Percentiles rank a stretch among this genome's conserved stretches.
These are phyloP conservation scores for Thelonectria blattea DNA, from an alignment of 2,329 filamentous ascomycete species.

Conservation along the genomic window DNA sequence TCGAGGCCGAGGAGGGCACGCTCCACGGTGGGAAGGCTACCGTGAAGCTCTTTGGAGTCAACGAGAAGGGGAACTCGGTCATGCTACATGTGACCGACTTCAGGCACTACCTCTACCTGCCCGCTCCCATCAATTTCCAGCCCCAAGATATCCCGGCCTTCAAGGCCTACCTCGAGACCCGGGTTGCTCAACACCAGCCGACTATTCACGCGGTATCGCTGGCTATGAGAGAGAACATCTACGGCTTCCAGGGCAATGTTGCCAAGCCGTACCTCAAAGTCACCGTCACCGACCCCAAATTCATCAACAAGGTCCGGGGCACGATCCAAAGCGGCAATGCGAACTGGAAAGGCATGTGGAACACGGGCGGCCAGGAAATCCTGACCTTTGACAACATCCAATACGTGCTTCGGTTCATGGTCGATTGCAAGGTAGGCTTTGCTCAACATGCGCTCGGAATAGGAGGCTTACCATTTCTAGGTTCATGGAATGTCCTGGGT, in stretches of 20 bases:
- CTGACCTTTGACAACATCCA: slow-evolving; percentile 96
- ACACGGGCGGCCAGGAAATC: slow-evolving; percentile 69
- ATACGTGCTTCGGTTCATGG: slow-evolving; percentile 96
- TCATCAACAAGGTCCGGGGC: slow-evolving; percentile 76
- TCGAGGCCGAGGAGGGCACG: slow-evolving; percentile 91
- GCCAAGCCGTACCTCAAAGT: slow-evolving; percentile 94
- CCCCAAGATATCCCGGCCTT: slow-evolving; percentile 79
- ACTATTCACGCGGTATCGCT: slow-evolving; percentile 83
- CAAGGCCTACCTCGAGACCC: slow-evolving; percentile 79
- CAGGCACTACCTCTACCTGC: slow-evolving; percentile 93
- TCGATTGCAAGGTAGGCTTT: slow-evolving; percentile 79
- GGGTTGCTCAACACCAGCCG: slow-evolving; percentile 74
- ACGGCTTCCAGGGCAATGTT: slow-evolving; percentile 91
- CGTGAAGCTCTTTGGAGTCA: slow-evolving; percentile 93
- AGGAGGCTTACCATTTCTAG: slow-evolving; percentile 46
- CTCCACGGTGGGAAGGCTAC: slow-evolving; percentile 76
- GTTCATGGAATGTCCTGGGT: slow-evolving; percentile 98
- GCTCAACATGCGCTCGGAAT: too few relatives aligned
- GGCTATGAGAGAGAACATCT: slow-evolving; percentile 87
- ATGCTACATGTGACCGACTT: slow-evolving; percentile 95
- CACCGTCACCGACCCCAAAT: slow-evolving; percentile 87
- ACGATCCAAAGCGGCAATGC: slow-evolving; percentile 76
- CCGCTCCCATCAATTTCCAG: slow-evolving; percentile 82
- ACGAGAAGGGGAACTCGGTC: slow-evolving; percentile 82
- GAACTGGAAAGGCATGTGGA: slow-evolving; percentile 94